Conservation (phyloP, 1,284 basidiomycete species). For the Cryptococcus maquisensis region DNA sequence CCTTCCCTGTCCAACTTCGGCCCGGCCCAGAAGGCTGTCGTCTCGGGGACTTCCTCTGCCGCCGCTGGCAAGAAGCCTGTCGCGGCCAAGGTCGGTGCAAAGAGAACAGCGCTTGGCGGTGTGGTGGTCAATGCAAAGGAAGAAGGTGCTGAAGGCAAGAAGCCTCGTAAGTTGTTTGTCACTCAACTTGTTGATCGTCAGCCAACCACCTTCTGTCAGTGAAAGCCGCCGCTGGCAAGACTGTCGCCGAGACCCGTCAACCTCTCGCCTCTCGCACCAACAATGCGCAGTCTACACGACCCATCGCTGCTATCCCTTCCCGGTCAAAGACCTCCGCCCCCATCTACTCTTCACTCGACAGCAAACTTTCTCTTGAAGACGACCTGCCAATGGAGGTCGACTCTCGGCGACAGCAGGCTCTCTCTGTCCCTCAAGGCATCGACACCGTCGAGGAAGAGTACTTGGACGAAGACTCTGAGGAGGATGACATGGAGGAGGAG, state of each 20-base stretch:
- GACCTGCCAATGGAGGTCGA: constrained; percentile 41
- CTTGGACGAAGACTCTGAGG: constrained; percentile 19
- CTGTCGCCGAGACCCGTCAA: constrained; percentile 31
- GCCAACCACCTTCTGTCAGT: constrained; percentile 8
- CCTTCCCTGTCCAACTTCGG: constrained; percentile 29
- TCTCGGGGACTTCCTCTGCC: not conserved
- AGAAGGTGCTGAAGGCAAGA: constrained; percentile 29
- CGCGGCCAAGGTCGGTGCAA: constrained; percentile 38
- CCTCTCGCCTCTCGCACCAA: constrained; percentile 29
- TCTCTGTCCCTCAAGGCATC: constrained; percentile 3
- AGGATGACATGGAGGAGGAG: constrained; percentile 50
- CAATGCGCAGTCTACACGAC: constrained; percentile 23
- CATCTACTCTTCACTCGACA: constrained; percentile 4
- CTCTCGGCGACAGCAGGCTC: constrained; percentile 4
- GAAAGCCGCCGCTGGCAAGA: constrained; percentile 15
- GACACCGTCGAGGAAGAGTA: constrained; percentile 18
- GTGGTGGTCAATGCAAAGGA: constrained; percentile 36
- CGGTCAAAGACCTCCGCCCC: constrained; percentile 24
- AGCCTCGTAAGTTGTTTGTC: constrained; percentile 26
- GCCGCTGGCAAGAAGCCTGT: constrained; percentile 23
- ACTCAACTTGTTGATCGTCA: not conserved
- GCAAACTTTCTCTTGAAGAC: constrained; percentile 12
- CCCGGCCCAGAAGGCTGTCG: constrained; percentile 24
- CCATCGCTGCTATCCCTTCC: constrained; percentile 40
- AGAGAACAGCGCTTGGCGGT: constrained; percentile 40